phyloP scores from a whole-genome alignment of 2,329 filamentous ascomycete species.

The Diaporthe velutina region DNA sequence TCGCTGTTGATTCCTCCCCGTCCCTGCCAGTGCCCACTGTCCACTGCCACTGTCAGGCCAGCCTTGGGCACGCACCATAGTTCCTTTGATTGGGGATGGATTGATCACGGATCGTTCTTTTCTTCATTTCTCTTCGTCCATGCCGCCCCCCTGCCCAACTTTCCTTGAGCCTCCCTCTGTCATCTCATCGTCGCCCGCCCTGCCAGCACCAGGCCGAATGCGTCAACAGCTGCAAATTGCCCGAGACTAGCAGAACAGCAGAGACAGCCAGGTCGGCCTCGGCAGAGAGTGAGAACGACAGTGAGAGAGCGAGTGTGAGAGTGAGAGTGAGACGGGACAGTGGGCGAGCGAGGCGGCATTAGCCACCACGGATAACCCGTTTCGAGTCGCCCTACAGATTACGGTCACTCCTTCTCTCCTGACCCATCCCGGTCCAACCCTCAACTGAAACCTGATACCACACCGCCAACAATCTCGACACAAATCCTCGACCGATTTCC shows the following conservation, averaged over 20 bases:
- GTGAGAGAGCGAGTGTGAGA: neutral
- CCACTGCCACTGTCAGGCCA: constrained; percentile 23
- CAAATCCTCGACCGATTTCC: constrained; percentile 29
- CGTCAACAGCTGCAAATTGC: constrained; percentile 19
- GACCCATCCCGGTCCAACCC: constrained; percentile 37
- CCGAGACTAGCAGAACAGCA: constrained; percentile 15
- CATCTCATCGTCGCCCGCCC: constrained; percentile 1
- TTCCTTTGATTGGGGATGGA: constrained; percentile 10
- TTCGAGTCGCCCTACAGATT: constrained; percentile 32
- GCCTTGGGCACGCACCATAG: constrained; percentile 22
- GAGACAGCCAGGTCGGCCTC: neutral
- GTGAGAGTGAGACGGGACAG: constrained; percentile 21
- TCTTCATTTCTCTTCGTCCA: constrained; percentile 7
- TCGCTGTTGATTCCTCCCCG: constrained; percentile 17
- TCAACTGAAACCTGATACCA: constrained; percentile 39
- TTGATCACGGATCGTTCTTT: constrained; percentile 13
- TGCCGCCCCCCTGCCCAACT: neutral
- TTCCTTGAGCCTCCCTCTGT: neutral
- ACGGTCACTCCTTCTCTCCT: constrained; percentile 35
- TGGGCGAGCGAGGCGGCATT: constrained; percentile 23
- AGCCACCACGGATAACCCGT: constrained; percentile 31
- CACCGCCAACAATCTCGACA: constrained; percentile 37
- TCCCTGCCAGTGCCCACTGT: constrained; percentile 12
- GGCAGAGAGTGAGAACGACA: neutral
- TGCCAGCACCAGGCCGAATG: constrained; percentile 25